These are phyloP conservation scores for Gloeophyllum trabeum DNA, from an alignment of 768 basidiomycete species.

Conservation along the genomic window DNA sequence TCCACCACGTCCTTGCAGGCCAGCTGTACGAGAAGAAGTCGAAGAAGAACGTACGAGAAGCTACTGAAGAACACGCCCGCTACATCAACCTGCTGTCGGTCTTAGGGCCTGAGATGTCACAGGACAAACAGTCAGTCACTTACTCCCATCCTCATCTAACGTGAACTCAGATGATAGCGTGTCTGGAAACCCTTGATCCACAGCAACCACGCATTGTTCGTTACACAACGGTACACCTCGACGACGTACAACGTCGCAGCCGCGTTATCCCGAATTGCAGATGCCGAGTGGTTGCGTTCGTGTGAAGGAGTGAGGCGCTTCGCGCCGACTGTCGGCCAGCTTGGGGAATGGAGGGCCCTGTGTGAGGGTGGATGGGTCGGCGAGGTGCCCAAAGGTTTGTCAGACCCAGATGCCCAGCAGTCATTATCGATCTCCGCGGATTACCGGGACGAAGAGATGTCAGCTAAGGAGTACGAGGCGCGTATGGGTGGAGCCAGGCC, in stretches of 20 bases:
- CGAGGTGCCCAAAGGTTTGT: constrained; percentile 31
- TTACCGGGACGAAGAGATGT: too few relatives aligned
- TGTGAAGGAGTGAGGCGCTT: constrained; percentile 65
- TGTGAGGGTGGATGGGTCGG: constrained; percentile 73
- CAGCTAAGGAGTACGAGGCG: too few relatives aligned
- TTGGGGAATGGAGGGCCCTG: constrained; percentile 61
- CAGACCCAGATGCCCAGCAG: constrained; percentile 13
- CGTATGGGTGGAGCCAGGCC: too few relatives aligned
- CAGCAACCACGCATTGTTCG: constrained; percentile 56
- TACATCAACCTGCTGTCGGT: constrained; percentile 66
- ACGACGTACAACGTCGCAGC: constrained; percentile 55
- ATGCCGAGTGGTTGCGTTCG: constrained; percentile 64
- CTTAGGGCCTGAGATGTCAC: constrained; percentile 68
- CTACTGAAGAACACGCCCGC: constrained; percentile 61
- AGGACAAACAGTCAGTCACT: constrained; percentile 61
- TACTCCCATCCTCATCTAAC: neutral
- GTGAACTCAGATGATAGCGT: neutral
- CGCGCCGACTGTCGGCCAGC: constrained; percentile 53
- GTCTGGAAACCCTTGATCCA: neutral
- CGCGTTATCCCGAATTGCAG: constrained; percentile 58
- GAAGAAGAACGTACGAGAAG: constrained; percentile 60
- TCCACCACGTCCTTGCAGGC: constrained; percentile 25
- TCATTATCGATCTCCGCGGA: too few relatives aligned
- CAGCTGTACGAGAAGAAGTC: constrained; percentile 70
- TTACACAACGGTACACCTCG: constrained; percentile 49